Evolutionary conservation across 2,329 filamentous ascomycete species (phyloP).

Genomic region (Aspergillus floridensis): DNA sequence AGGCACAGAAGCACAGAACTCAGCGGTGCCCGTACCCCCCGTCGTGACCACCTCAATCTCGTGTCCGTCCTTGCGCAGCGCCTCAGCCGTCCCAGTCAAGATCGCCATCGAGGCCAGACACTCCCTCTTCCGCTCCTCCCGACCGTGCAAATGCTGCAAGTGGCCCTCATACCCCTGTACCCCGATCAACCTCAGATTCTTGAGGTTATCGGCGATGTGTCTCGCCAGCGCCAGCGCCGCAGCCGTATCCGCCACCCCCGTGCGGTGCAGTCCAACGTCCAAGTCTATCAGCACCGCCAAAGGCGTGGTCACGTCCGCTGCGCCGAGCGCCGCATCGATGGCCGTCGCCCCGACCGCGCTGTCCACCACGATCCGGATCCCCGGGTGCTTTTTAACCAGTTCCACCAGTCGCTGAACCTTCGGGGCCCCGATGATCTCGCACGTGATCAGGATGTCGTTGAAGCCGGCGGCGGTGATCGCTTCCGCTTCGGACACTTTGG

Average conservation of each 20-base stretch:
- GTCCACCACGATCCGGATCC: slow-evolving; percentile 50
- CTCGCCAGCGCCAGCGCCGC: slow-evolving; percentile 41
- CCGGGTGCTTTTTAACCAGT: slow-evolving; percentile 39
- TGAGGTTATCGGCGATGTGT: slow-evolving; percentile 34
- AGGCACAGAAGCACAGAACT: slow-evolving; percentile 52
- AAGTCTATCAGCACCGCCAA: slow-evolving; percentile 49
- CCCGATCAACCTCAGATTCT: slow-evolving; percentile 47
- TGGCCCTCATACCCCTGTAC: slow-evolving; percentile 56
- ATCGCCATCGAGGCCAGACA: slow-evolving; percentile 50
- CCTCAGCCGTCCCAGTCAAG: slow-evolving; percentile 45
- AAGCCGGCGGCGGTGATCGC: slow-evolving; percentile 46
- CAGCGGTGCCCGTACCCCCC: slow-evolving; percentile 53
- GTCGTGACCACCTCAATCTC: slow-evolving; percentile 52
- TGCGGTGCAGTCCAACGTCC: slow-evolving; percentile 52
- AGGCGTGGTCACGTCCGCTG: slow-evolving; percentile 36
- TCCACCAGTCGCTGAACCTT: slow-evolving; percentile 50
- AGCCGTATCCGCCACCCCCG: slow-evolving; percentile 47
- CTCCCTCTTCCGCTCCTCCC: slow-evolving; percentile 41
- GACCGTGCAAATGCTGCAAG: slow-evolving; percentile 51
- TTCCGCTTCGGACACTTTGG: slow-evolving; percentile 51
- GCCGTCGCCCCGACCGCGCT: slow-evolving; percentile 46
- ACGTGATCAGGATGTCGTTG: slow-evolving; percentile 52
- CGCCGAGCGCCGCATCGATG: slow-evolving; percentile 45
- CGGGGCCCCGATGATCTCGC: slow-evolving; percentile 49
- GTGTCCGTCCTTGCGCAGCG: slow-evolving; percentile 43